Conservation (phyloP, 1,284 basidiomycete genomes). For the Heterobasidion irregulare region DNA sequence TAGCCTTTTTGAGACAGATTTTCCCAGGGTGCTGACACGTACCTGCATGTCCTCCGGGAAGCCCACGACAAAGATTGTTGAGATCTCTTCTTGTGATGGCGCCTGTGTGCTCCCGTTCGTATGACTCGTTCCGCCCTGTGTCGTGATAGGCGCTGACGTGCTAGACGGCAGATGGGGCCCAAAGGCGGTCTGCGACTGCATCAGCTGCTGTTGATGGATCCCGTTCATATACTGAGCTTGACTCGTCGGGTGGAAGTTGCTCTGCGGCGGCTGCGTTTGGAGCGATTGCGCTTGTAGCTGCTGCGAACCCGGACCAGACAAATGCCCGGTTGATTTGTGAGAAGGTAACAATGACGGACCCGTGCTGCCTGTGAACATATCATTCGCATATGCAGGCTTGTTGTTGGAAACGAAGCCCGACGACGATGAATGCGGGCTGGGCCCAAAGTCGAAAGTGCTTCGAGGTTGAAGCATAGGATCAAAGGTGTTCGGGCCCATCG, state of each 20-base stretch:
- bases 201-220: constrained; percentile 29
- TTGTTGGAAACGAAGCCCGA: constrained; percentile 9
- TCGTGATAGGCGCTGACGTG: constrained; percentile 18
- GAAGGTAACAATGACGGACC: constrained; percentile 3
- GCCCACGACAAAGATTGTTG: constrained; percentile 97
- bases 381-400: constrained; percentile 13
- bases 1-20: constrained; percentile 10
- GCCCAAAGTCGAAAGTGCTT: constrained; percentile 18
- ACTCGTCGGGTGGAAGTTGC: constrained; percentile 10
- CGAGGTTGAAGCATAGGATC: constrained; percentile 20
- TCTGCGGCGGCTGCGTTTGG: constrained; percentile 19
- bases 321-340: constrained; percentile 7
- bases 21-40: constrained; percentile 23
- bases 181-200: constrained; percentile 65
- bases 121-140: constrained; percentile 18
- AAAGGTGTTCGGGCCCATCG: constrained; percentile 13
- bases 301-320: constrained; percentile 7
- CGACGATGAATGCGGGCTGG: constrained; percentile 14
- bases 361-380: constrained; percentile 7
- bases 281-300: constrained; percentile 15
- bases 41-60: constrained; percentile 99
- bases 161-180: constrained; percentile 55
- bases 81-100: constrained; percentile 76
- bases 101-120: constrained; percentile 15
- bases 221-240: constrained; percentile 23